Base-by-base conservation (phyloP, 2,329 filamentous ascomycete species). In the Reticulascus tulasneorum region DNA sequence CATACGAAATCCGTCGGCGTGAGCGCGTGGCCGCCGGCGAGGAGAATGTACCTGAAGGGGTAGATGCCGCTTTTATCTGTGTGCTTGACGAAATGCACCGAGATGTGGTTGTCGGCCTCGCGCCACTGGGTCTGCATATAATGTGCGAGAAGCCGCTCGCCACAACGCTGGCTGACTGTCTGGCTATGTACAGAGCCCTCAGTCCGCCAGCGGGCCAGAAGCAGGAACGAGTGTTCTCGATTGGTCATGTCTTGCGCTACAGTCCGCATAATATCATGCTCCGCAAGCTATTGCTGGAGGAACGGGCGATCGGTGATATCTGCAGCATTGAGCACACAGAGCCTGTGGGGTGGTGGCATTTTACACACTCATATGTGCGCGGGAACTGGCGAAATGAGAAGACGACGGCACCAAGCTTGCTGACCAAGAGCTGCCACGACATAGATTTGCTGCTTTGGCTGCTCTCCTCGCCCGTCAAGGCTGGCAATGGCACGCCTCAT, bases 351-450 rank as follows among this genome's bases (percentile, higher is more conserved):
- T 94, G 85, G 82, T 97, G 89, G 87, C 93, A 97, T 58, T 97
- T 94, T 56, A 73, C 84, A 1, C 90, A 95, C 58, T 88, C 82
- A 26, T 95, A 91, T 50, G 91, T 97, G 23, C 77, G 86, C 29
- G 93, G 93, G 12, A 96, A 97, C 62, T 97, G 93, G 93, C 79
- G 91, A 6, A 86, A 86, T 45, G 80, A 87, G 47, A 82, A 79
- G 1, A 82, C 67, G 6, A 82, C 75, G n/a, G 90, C 76, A 17
- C 91, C 82, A 7, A 91, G 86, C 2, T 71, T 98, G 2, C 72
- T 98, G 20, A 95, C 91, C 4, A 98, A 97, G 63, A 94, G 87
- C 40, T 97, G 93, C 50, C 93, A 98, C 53, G 93, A 98, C 50
- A 86, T 98, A 32, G 93, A 98, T 55, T 79, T 97, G 38, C 65